These are phyloP conservation scores for Pichia sp. DNA, from an alignment of 1,139 yeast species.

Conservation along the genomic window DNA sequence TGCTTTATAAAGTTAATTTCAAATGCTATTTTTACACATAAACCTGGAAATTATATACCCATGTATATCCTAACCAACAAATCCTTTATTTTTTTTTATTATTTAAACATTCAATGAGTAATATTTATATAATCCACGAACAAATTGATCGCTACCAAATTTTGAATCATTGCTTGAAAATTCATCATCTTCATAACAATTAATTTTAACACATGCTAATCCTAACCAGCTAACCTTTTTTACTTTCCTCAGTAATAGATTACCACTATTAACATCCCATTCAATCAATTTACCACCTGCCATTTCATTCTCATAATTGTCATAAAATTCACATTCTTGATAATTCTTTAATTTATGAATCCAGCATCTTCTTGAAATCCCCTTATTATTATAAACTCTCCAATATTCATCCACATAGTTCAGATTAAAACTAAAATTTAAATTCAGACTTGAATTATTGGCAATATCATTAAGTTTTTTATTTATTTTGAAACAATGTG, in stretches of 20 bases:
- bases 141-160: slow-evolving; percentile 60
- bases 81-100: too few relatives aligned
- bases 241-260: slow-evolving; percentile 49
- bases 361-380: slow-evolving; percentile 82
- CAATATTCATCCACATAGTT: slow-evolving; percentile 31
- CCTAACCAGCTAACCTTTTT: slow-evolving; percentile 56
- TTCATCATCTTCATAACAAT: slow-evolving; percentile 48
- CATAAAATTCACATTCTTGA: slow-evolving; percentile 13
- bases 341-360: slow-evolving; percentile 26
- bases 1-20: too few relatives aligned
- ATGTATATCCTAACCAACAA: too few relatives aligned
- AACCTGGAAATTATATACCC: not conserved
- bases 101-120: slow-evolving; percentile 33
- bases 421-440: too few relatives aligned
- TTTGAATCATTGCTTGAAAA: slow-evolving; percentile 39
- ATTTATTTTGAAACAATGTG: slow-evolving; percentile 24
- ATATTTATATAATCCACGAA: slow-evolving; percentile 68
- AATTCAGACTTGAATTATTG: too few relatives aligned
- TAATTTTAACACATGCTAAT: slow-evolving; percentile 58
- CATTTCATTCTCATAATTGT: slow-evolving; percentile 27
- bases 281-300: slow-evolving; percentile 23
- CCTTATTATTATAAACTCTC: slow-evolving; percentile 53
- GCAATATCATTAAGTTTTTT: too few relatives aligned
- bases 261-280: slow-evolving; percentile 66
- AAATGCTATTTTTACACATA: too few relatives aligned